These are phyloP conservation scores for Neonectria magnoliae DNA, from an alignment of 2,329 filamentous ascomycete species.

Conservation along the genomic window DNA sequence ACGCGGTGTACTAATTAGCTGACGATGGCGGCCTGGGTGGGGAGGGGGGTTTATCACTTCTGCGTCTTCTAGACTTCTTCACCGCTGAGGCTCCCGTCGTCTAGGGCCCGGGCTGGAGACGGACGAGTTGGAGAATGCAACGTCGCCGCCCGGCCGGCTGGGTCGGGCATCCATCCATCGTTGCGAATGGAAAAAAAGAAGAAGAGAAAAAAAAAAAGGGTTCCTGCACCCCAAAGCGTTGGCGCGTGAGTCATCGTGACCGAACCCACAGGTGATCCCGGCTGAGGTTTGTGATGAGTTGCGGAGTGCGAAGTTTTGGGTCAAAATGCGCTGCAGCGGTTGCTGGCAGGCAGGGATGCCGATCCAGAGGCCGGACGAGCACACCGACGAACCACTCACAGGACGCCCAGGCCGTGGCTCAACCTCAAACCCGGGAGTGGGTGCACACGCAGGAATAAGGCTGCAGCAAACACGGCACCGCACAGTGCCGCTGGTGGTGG, in stretches of 20 bases:
- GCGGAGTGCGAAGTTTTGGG: slow-evolving; percentile 9
- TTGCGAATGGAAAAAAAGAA: slow-evolving; percentile 2
- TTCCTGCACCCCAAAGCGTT: slow-evolving; percentile 18
- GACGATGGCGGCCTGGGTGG: slow-evolving; percentile 14
- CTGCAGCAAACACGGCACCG: slow-evolving; percentile 22
- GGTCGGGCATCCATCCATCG: slow-evolving; percentile 11
- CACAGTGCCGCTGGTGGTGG: slow-evolving; percentile 5
- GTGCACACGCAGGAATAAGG: slow-evolving; percentile 24
- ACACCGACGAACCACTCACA: slow-evolving; percentile 33
- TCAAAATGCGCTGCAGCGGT: slow-evolving; percentile 16
- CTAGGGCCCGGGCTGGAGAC: slow-evolving; percentile 13
- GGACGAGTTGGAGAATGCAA: slow-evolving; percentile 34
- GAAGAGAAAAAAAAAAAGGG: slow-evolving; percentile 4
- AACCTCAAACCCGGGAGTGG: slow-evolving; percentile 19
- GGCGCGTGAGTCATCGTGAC: slow-evolving; percentile 39
- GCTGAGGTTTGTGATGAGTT: slow-evolving; percentile 6
- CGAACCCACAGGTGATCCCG: slow-evolving; percentile 21
- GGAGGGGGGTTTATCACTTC: slow-evolving; percentile 22
- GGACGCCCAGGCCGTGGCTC: slow-evolving; percentile 1
- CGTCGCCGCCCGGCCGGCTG: slow-evolving; percentile 26
- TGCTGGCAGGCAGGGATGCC: slow-evolving; percentile 38
- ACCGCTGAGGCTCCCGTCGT: slow-evolving; percentile 30
- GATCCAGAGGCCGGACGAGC: slow-evolving; percentile 29
- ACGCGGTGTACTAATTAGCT: slow-evolving; percentile 25
- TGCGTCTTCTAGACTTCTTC: slow-evolving; percentile 14